Base-by-base conservation (phyloP, 352 stramenopile genomes). In the Phytophthora rubi region DNA sequence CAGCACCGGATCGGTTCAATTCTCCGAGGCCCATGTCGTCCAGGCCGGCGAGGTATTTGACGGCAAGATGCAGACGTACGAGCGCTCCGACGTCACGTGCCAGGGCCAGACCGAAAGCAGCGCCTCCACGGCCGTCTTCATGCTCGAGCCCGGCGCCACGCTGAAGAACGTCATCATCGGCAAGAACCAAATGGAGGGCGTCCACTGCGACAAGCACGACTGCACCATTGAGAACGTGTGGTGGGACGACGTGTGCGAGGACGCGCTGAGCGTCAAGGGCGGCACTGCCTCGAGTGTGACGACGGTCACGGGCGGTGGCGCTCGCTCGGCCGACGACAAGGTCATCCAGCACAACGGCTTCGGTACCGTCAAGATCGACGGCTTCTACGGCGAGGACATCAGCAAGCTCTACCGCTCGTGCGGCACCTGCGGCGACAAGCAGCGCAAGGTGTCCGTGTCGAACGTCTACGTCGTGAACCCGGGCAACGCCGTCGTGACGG, bases 311-410 rank as follows among this genome's bases (percentile, higher is more conserved):
- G 35, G 35, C 10, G 33, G 71, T 10, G 78, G 78, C 33, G 77
- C 77, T 1, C 73, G 73, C 15, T 68, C 69, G 2, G 78, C 75
- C 30, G 62, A 77, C 26, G 78, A 85, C 73, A 86, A 86, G 64
- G 59, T 82, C 23, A 65, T 82, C 28, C 78, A 83, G 55, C 75
- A 70, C 63, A 70, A 70, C 48, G 63, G 63, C 18, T 49, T 30
- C 45, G 63, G 55, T 4, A 70, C 63, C 7, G 63, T 70, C 48
- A 42, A 70, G 33, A 70, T 70, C 55, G 57, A 70, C 18, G 12
- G 52, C 52, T 56, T 56, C 49, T 39, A 39, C 49, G 49, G 49
- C 13, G 30, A 56, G 49, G 44, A 49, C 28, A 30, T 30, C 28
- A 30, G 28, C 28, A 30, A 30, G 28, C 49, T 56, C 49, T 56